Evolutionary conservation across 768 basidiomycete species (phyloP).

Genomic region (Russula virescens): DNA sequence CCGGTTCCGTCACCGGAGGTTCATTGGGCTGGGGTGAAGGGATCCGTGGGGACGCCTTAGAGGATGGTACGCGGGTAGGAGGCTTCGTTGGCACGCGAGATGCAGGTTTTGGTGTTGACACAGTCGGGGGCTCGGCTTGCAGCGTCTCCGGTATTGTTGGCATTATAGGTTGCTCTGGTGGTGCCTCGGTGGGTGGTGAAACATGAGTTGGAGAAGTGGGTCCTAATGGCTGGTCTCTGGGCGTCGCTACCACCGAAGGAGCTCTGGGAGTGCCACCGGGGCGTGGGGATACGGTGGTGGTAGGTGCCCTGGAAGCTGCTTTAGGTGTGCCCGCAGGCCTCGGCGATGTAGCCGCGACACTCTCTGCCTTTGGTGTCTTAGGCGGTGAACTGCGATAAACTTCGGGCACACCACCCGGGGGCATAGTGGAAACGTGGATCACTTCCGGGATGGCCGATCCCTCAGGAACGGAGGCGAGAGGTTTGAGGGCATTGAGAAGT

Average conservation of each 20-base stretch:
- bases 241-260: constrained; percentile 13
- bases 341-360: constrained; percentile 4
- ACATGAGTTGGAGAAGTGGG: neutral
- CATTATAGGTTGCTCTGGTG: neutral
- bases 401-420: constrained; percentile 4
- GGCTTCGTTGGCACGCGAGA: constrained; percentile 10
- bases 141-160: neutral
- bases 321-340: constrained; percentile 10
- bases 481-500: constrained; percentile 27
- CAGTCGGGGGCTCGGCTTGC: neutral
- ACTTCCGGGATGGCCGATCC: constrained; percentile 20
- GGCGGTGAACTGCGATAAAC: constrained; percentile 15
- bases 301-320: constrained; percentile 10
- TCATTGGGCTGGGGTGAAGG: neutral
- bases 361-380: constrained; percentile 22
- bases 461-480: constrained; percentile 22
- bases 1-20: neutral
- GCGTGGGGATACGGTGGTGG: constrained; percentile 10
- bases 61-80: constrained; percentile 10
- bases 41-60: neutral
- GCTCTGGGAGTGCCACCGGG: constrained; percentile 18
- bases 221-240: constrained; percentile 4
- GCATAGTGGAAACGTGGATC: neutral
- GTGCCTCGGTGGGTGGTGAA: neutral
- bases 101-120: neutral